A percentile compares a stretch with the other conserved stretches of the same genome.
Conservation (phyloP, 805 yeast species). For the Myxozyma lipomycoides region DNA sequence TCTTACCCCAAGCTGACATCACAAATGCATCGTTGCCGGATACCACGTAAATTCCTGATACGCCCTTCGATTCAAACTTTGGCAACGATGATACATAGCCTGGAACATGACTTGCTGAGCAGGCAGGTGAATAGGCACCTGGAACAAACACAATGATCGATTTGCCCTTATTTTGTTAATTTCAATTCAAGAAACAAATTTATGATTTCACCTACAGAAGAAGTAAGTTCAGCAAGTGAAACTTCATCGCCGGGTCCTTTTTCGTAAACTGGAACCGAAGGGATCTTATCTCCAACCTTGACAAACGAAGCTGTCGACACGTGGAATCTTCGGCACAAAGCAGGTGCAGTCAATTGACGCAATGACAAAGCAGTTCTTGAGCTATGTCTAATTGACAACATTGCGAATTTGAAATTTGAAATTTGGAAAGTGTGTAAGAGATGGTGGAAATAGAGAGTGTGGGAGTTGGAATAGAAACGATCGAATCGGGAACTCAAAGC, state of each 20-base stretch:
- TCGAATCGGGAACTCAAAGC: too few relatives aligned
- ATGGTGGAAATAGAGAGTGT: too few relatives aligned
- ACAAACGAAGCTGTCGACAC: constrained; percentile 34
- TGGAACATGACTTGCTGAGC: constrained; percentile 69
- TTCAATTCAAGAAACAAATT: not conserved
- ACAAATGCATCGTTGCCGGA: constrained; percentile 88
- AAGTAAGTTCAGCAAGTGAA: constrained; percentile 45
- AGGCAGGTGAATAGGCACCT: constrained; percentile 79
- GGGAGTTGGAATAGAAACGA: too few relatives aligned
- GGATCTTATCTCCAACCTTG: constrained; percentile 58
- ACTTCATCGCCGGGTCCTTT: constrained; percentile 63
- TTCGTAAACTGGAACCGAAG: constrained; percentile 51
- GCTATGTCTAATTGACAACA: too few relatives aligned
- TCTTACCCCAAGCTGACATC: constrained; percentile 70
- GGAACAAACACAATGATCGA: constrained; percentile 59
- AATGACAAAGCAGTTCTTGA: too few relatives aligned
- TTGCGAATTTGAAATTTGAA: too few relatives aligned
- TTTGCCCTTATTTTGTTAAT: constrained; percentile 42
- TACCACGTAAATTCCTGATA: constrained; percentile 56
- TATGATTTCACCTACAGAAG: constrained; percentile 4
- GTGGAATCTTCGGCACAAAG: constrained; percentile 35
- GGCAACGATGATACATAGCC: constrained; percentile 56
- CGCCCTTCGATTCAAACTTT: constrained; percentile 62
- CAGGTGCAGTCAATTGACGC: too few relatives aligned
- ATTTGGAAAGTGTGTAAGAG: too few relatives aligned